Base-by-base conservation (phyloP, 129 eudicot genomes). In the Sambucus nigra region DNA sequence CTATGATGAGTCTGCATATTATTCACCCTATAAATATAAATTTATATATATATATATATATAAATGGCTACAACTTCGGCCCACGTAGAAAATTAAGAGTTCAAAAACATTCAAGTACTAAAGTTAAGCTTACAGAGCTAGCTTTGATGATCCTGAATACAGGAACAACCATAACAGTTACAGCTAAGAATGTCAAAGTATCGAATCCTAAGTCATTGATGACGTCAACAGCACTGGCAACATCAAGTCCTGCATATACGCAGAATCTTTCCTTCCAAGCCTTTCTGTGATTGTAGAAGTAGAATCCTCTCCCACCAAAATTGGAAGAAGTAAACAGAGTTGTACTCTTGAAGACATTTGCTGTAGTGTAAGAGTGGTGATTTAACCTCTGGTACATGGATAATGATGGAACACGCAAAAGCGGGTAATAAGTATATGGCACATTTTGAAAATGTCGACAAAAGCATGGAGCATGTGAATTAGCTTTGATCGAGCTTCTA, bases 141-240 rank as follows among this genome's bases (percentile, higher is more conserved):
- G 98, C 88, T 81, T 85, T 89, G 47, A 89, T 66, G 27, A 57
- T 41, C 76, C 68, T 84, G 75, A 89, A 81, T 48, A 77, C 98
- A 57, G 98, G 98, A 66, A 89, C 94, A 53, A 89, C 79, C 71
- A 89, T 26, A 13, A 89, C 98, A 41, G 93, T 84, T 23, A 85
- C 95, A 7, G 74, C 83, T 58, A 89, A 72, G 73, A 89, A 85
- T 24, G 98, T 89, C 67, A 89, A 69, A 38, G 98, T 89, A 74
- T 89, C 98, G 73, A 81, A 57, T 21, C 98, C 98, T 59, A 89
- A 57, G 63, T 89, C 98, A 72, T 89, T 89, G 63, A 89, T 78
- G 61, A 84, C 94, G 49, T 89, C 98, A 66, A 85, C 69, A 45
- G 95, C 98, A 59, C 67, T 63, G 31, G 88, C 75, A 45, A 89